Evolutionary conservation across 2,329 filamentous ascomycete genomes (phyloP).

Genomic region (Penicillium sp.): DNA sequence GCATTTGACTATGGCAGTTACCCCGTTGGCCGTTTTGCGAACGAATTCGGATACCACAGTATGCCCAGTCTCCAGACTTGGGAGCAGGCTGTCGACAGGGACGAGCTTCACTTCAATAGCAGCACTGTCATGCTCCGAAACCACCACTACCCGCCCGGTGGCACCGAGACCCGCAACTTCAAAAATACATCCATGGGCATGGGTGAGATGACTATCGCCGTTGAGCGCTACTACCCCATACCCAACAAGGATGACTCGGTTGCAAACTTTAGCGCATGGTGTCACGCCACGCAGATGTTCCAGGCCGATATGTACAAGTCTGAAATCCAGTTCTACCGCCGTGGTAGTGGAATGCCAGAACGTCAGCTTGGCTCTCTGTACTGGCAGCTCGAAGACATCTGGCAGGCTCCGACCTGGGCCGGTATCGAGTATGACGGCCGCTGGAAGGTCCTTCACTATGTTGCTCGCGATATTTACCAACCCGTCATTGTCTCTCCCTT

Average conservation of each 20-base stretch:
- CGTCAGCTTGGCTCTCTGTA: slow-evolving; percentile 60
- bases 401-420: slow-evolving; percentile 64
- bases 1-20: slow-evolving; percentile 58
- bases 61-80: slow-evolving; percentile 62
- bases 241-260: slow-evolving; percentile 53
- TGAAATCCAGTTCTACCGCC: slow-evolving; percentile 62
- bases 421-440: slow-evolving; percentile 62
- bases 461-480: slow-evolving; percentile 57
- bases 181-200: slow-evolving; percentile 34
- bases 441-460: slow-evolving; percentile 63
- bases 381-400: slow-evolving; percentile 66
- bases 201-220: slow-evolving; percentile 59
- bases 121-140: slow-evolving; percentile 56
- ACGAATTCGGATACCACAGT: slow-evolving; percentile 63
- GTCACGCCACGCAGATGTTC: slow-evolving; percentile 61
- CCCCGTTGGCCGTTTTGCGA: slow-evolving; percentile 59
- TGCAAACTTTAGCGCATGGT: slow-evolving; percentile 63
- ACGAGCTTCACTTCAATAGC: slow-evolving; percentile 59
- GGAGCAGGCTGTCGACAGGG: slow-evolving; percentile 52
- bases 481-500: slow-evolving; percentile 60
- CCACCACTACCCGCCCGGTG: slow-evolving; percentile 57
- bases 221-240: slow-evolving; percentile 56
- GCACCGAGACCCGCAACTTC: slow-evolving; percentile 49
- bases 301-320: slow-evolving; percentile 62
- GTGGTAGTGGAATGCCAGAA: slow-evolving; percentile 57